These are phyloP conservation scores for Acanthamoeba divionensis DNA, from an alignment of 208 protist species.

Conservation along the genomic window DNA sequence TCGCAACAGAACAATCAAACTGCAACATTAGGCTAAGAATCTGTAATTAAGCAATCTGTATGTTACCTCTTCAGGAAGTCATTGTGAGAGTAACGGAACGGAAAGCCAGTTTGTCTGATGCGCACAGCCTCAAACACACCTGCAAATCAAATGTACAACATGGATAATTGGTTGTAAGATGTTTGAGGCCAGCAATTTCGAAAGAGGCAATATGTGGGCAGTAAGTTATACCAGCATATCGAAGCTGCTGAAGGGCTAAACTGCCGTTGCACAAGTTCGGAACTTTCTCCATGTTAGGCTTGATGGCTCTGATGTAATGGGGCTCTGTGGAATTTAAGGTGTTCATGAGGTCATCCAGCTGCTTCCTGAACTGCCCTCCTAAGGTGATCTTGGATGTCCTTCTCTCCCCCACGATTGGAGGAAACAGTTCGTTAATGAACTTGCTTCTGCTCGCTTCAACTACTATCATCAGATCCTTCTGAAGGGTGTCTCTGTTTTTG, in stretches of 20 bases:
- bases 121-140: conserved; percentile 50
- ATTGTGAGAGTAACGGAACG: conserved; percentile 22
- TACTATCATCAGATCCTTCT: conserved; percentile 62
- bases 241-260: not conserved
- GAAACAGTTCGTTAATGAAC: too few relatives aligned
- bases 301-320: conserved; percentile 46
- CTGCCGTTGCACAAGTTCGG: not conserved
- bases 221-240: too few relatives aligned
- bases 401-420: not conserved
- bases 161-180: too few relatives aligned
- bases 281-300: conserved; percentile 1
- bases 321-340: conserved; percentile 45
- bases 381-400: conserved; percentile 28
- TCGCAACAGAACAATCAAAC: too few relatives aligned
- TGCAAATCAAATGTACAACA: too few relatives aligned
- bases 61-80: not conserved
- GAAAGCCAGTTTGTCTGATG: conserved; percentile 33
- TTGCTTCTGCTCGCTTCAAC: too few relatives aligned
- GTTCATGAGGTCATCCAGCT: conserved; percentile 15
- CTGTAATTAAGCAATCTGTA: not conserved
- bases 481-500: conserved; percentile 81
- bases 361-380: conserved; percentile 21
- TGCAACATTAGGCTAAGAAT: not conserved
- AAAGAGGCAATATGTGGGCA: too few relatives aligned
- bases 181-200: too few relatives aligned